Conservation (phyloP, 2,329 filamentous ascomycete genomes). For the Dryadomyces sulphureus region DNA sequence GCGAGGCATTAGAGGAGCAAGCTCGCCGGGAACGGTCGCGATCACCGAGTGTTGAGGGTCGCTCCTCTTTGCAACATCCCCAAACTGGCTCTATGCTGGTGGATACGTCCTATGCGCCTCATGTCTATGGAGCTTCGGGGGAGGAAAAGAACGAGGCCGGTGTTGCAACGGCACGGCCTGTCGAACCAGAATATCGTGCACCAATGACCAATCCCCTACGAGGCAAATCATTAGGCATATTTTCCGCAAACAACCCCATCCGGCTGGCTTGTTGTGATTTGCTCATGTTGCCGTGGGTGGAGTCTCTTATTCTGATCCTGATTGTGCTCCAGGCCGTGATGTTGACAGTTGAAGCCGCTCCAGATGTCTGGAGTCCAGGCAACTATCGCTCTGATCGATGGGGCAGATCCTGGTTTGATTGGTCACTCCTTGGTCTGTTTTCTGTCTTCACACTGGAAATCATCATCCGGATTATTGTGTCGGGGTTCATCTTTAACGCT, state of each 20-base stretch:
- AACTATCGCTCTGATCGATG: constrained; percentile 47
- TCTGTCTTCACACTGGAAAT: constrained; percentile 81
- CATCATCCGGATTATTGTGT: constrained; percentile 73
- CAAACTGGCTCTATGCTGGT: constrained; percentile 26
- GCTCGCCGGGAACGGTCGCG: constrained; percentile 45
- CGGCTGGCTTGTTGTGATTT: constrained; percentile 66
- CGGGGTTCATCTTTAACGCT: constrained; percentile 82
- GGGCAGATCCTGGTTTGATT: constrained; percentile 59
- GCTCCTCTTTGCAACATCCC: constrained; percentile 33
- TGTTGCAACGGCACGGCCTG: constrained; percentile 17
- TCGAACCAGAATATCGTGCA: constrained; percentile 15
- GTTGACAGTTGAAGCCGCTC: constrained; percentile 69
- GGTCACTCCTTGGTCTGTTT: constrained; percentile 69
- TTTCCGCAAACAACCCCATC: constrained; percentile 62
- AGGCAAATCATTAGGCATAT: constrained; percentile 74
- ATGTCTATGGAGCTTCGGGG: constrained; percentile 24
- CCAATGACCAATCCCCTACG: constrained; percentile 59
- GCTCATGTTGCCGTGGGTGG: constrained; percentile 72
- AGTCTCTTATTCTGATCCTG: constrained; percentile 72
- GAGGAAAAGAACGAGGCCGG: constrained; percentile 28
- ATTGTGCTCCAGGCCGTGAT: constrained; percentile 81
- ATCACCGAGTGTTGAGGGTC: constrained; percentile 35
- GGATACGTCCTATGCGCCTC: constrained; percentile 38
- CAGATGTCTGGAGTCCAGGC: constrained; percentile 50
- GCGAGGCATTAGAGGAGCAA: constrained; percentile 63